These are phyloP conservation scores for Glycine soja DNA, from an alignment of 306 rosid species.

Conservation along the genomic window DNA sequence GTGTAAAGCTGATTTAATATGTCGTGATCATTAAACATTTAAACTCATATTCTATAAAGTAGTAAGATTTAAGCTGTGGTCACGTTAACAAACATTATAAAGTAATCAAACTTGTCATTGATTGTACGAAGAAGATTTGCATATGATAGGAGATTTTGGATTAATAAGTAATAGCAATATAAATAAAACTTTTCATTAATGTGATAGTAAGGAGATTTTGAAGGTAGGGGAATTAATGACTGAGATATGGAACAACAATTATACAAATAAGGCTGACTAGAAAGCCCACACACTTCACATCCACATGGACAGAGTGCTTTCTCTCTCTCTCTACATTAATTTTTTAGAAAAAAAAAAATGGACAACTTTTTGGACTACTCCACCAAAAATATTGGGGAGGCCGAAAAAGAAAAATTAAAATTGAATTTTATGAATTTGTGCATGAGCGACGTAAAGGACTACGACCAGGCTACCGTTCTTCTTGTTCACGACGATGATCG, in stretches of 20 bases:
- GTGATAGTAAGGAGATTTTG: neutral
- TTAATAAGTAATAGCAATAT: neutral
- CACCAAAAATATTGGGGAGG: constrained; percentile 48
- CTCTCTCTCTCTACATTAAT: constrained; percentile 52
- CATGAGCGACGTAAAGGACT: constrained; percentile 11
- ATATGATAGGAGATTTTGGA: neutral
- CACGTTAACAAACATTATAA: too few species aligned
- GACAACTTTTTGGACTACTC: constrained; percentile 48
- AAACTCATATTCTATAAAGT: too few species aligned
- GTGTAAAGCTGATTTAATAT: too few species aligned
- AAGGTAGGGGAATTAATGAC: constrained; percentile 6
- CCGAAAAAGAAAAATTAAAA: neutral
- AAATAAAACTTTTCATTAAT: constrained; percentile 43
- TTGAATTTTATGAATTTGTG: constrained; percentile 1
- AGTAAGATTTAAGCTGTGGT: too few species aligned
- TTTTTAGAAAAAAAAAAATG: constrained; percentile 2
- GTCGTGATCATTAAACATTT: too few species aligned
- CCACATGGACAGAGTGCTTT: constrained; percentile 75
- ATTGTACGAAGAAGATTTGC: constrained; percentile 28
- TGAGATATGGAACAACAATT: constrained; percentile 37
- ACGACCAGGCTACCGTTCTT: constrained; percentile 62
- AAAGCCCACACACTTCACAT: constrained; percentile 59
- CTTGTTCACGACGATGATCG: constrained; percentile 60
- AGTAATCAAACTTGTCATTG: neutral
- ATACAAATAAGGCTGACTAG: constrained; percentile 49